Conservation (phyloP, 768 basidiomycete species). For the Lentinula lateritia region DNA sequence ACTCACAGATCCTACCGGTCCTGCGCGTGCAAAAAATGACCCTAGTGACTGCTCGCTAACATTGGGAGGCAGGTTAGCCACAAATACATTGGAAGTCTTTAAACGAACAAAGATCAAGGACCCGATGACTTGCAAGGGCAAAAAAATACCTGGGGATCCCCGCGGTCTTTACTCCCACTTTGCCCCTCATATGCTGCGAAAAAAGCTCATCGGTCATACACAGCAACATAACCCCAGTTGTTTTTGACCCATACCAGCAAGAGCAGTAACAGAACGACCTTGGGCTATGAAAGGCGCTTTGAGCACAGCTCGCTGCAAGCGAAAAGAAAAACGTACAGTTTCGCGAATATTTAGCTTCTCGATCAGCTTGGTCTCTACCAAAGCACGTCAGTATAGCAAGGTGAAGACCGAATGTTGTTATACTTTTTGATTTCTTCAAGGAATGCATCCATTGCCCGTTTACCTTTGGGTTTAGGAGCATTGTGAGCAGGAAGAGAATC, state of each 20-base stretch:
- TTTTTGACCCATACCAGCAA: conserved; percentile 60
- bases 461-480: conserved; percentile 79
- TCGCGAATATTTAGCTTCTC: conserved; percentile 79
- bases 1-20: conserved; percentile 88
- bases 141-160: conserved; percentile 71
- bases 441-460: conserved; percentile 94
- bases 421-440: conserved; percentile 95
- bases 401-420: conserved; percentile 7
- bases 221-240: not conserved
- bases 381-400: conserved; percentile 3
- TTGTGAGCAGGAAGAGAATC: conserved; percentile 49
- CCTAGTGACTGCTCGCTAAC: conserved; percentile 86
- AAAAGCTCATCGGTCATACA: not conserved
- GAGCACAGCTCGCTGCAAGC: not conserved
- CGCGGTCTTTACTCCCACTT: conserved; percentile 84
- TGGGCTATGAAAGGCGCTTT: conserved; percentile 28
- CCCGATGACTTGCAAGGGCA: not conserved
- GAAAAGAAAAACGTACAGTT: conserved; percentile 39
- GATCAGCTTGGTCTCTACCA: conserved; percentile 84
- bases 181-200: conserved; percentile 78
- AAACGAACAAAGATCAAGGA: not conserved
- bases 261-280: conserved; percentile 79
- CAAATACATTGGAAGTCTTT: conserved; percentile 93
- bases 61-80: conserved; percentile 85
- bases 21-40: conserved; percentile 83